Base-by-base conservation (phyloP, 805 yeast species). In the Pichia insulana region DNA sequence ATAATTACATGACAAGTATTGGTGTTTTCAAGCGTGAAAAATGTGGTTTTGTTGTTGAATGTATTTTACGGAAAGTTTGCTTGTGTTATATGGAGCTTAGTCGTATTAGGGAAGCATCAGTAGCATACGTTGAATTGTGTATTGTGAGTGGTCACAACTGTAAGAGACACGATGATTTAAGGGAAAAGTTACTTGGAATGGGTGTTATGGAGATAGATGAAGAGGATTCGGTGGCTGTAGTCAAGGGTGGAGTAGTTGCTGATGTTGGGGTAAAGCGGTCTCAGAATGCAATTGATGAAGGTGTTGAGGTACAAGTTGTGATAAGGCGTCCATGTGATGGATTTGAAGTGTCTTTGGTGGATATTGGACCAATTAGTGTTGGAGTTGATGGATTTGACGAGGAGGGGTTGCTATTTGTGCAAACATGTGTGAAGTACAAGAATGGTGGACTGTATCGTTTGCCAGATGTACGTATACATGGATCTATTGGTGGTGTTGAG, bases 1-100 rank as follows among this genome's bases (percentile, higher is more conserved):
- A 66, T 42, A 60, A 65, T 42, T 72, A 57, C 48, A 64, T 69
- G 34, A 61, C 62, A 2, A 59, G 74, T 0, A 48, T 65, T 4
- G 59, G 63, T 1, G 49, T 56, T 2, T 61, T 70, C 45, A 60
- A 64, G 39, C 58, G 58, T 27, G 78, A 68, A 33, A 48, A 54
- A 4, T 75, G 80, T 79, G 45, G 44, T 8, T 30, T 43, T 7
- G 48, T 74, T 2, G 53, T 64, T 6, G 53, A 57, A 0, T 30
- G 55, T 3, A 54, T 73, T 4, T 50, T 70, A 7, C 49, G 55
- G 30, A 66, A 65, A 38, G 50, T 76, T 11, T 54, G 69, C 15
- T 50, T 56, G 22, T 71, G 76, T 42, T 69, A 63, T 32, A 37
- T 57, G 7, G 48, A 59, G 30, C 45, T 68, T 37, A 49, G 51